Evolutionary conservation across 495 filamentous ascomycete species (phyloP).

Genomic region (Usnea hakonensis): DNA sequence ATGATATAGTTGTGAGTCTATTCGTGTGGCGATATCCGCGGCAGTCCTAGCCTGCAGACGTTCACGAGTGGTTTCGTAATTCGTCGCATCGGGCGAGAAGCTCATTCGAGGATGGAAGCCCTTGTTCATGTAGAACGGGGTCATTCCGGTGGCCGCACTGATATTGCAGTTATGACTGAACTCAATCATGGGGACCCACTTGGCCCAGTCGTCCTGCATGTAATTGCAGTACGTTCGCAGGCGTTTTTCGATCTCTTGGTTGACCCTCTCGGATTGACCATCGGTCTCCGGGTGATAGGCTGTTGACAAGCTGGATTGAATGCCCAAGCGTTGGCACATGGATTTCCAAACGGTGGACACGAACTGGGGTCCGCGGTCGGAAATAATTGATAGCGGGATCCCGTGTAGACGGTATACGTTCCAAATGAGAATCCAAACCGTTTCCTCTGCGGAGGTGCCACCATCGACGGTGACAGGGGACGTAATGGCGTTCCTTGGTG

Average conservation of each 20-base stretch:
- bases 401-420: too few species aligned
- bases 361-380: too few species aligned
- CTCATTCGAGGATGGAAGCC: slow-evolving; percentile 19
- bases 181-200: slow-evolving; percentile 19
- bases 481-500: too few species aligned
- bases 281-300: slow-evolving; percentile 23
- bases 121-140: slow-evolving; percentile 23
- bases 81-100: slow-evolving; percentile 5
- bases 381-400: too few species aligned
- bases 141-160: neutral
- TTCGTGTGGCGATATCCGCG: too few species aligned
- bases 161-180: slow-evolving; percentile 14
- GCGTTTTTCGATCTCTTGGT: slow-evolving; percentile 24
- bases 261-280: slow-evolving; percentile 25
- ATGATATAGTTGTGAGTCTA: too few species aligned
- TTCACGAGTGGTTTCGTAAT: neutral
- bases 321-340: neutral
- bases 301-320: neutral
- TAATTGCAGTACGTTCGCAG: slow-evolving; percentile 24
- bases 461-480: too few species aligned
- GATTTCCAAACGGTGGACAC: slow-evolving; percentile 17
- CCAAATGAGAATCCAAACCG: too few species aligned
- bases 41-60: neutral
- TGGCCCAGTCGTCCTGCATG: slow-evolving; percentile 23
- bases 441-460: too few species aligned